Base-by-base conservation (phyloP, 192 early-diverging fungal species). In the Kickxella alabastrina region DNA sequence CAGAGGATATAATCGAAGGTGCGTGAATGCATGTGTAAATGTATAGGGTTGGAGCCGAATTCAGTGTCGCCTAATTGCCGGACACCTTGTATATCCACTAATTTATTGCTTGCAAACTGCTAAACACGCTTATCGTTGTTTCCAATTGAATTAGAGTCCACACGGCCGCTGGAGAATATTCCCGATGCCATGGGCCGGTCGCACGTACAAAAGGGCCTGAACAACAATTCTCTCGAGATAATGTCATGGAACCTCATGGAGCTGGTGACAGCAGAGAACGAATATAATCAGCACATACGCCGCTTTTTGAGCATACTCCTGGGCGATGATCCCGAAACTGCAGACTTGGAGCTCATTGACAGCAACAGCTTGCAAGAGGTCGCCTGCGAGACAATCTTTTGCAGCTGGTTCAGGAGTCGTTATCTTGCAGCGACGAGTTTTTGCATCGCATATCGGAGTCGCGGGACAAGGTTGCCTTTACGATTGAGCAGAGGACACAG, bases 261-360 rank as follows among this genome's bases (percentile, higher is more conserved):
- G 37, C 37, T 59, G 23, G 32, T 74, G 53, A 58, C 63, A 0
- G 37, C 70, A 10, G 70, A 74, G 19, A 74, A 74, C 47, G 70
- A 66, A 21, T 74, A 62, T 38, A 74, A 74, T 59, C 70, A 74
- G 63, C 70, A 74, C 39, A 74, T 74, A 24, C 63, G 70, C 10
- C 63, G 70, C 22, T 74, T 74, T 42, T 19, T 74, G n/a, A 74
- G 66, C 47, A 66, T 74, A 6, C 29, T 74, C 6, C 50, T 74
- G 38, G 70, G 64, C 27, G 70, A 74, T 24, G 70, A 74, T 41
- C 70, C 70, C 5, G 70, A 74, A 21, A 74, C 59, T 2, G 59
- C 70, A 4, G 57, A 72, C 35, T 24, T 72, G 36, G 64, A 66
- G 44, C 59, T 66, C 29, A 52, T 74, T 29, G 70, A 74, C 26